Percentiles rank a stretch among this genome's conserved stretches.
Evolutionary conservation across 1,284 basidiomycete species (phyloP).

Genomic region (Thecaphora thlaspeos): DNA sequence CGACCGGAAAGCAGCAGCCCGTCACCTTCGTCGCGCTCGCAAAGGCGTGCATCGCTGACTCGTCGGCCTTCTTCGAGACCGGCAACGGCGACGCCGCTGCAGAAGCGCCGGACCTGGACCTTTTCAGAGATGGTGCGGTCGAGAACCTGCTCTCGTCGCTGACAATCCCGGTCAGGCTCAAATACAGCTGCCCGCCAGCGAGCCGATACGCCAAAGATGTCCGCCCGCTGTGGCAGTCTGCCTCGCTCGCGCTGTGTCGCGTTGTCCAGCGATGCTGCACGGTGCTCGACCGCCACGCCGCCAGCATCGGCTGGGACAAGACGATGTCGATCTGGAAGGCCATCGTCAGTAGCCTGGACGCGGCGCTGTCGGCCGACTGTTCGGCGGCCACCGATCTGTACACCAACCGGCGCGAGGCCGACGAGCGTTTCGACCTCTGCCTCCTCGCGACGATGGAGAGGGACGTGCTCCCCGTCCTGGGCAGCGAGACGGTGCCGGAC

Average conservation of each 20-base stretch:
- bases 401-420: conserved; percentile 66
- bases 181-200: conserved; percentile 86
- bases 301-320: conserved; percentile 65
- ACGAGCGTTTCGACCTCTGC: conserved; percentile 81
- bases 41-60: conserved; percentile 80
- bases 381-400: conserved; percentile 62
- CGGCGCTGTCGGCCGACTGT: conserved; percentile 81
- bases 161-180: conserved; percentile 79
- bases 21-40: conserved; percentile 78
- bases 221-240: conserved; percentile 36
- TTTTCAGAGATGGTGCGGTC: conserved; percentile 79
- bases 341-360: conserved; percentile 77
- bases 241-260: conserved; percentile 32
- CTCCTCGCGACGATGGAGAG: conserved; percentile 64
- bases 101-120: too few relatives aligned
- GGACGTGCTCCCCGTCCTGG: conserved; percentile 74
- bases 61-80: conserved; percentile 66
- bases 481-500: conserved; percentile 71
- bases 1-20: conserved; percentile 61
- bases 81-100: conserved; percentile 4
- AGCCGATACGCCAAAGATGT: conserved; percentile 12
- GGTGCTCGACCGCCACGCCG: conserved; percentile 10
- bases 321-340: conserved; percentile 80
- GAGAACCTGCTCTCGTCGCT: conserved; percentile 70
- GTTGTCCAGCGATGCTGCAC: conserved; percentile 21